Evolutionary conservation across 1,284 basidiomycete genomes (phyloP).

Genomic region (Fomitopsis betulina): DNA sequence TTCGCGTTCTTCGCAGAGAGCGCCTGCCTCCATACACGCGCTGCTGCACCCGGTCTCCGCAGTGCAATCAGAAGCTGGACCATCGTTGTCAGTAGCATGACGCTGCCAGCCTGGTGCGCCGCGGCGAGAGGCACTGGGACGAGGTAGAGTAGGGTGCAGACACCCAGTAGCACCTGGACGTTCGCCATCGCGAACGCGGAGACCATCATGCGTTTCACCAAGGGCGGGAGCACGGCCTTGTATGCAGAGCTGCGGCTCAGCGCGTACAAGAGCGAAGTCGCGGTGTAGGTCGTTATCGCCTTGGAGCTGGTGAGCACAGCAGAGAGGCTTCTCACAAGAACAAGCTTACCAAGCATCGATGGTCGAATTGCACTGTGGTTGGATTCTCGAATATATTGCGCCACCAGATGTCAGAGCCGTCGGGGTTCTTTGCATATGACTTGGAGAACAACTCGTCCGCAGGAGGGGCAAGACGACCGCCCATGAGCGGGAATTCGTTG

Average conservation of each 20-base stretch:
- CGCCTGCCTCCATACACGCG: slow-evolving; percentile 56
- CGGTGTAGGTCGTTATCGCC: slow-evolving; percentile 81
- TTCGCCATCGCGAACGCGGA: slow-evolving; percentile 82
- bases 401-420: slow-evolving; percentile 81
- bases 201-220: slow-evolving; percentile 57
- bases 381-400: slow-evolving; percentile 97
- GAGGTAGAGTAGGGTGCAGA: slow-evolving; percentile 89
- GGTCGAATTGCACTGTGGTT: slow-evolving; percentile 96
- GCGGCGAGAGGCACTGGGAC: slow-evolving; percentile 93
- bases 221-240: slow-evolving; percentile 61
- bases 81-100: slow-evolving; percentile 84
- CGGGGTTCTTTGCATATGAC: slow-evolving; percentile 65
- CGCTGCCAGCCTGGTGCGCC: slow-evolving; percentile 92
- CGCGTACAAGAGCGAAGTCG: slow-evolving; percentile 63
- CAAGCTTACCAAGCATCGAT: slow-evolving; percentile 77
- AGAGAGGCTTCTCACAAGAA: too few relatives aligned
- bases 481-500: slow-evolving; percentile 99
- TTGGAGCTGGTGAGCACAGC: slow-evolving; percentile 24
- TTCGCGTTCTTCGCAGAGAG: slow-evolving; percentile 12
- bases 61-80: slow-evolving; percentile 74
- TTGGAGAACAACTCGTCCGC: slow-evolving; percentile 78
- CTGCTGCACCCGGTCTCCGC: slow-evolving; percentile 66
- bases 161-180: slow-evolving; percentile 85
- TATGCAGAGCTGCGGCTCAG: slow-evolving; percentile 48
- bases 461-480: slow-evolving; percentile 82